Base-by-base conservation (phyloP, 2,329 filamentous ascomycete genomes). In the Trichoderma breve region DNA sequence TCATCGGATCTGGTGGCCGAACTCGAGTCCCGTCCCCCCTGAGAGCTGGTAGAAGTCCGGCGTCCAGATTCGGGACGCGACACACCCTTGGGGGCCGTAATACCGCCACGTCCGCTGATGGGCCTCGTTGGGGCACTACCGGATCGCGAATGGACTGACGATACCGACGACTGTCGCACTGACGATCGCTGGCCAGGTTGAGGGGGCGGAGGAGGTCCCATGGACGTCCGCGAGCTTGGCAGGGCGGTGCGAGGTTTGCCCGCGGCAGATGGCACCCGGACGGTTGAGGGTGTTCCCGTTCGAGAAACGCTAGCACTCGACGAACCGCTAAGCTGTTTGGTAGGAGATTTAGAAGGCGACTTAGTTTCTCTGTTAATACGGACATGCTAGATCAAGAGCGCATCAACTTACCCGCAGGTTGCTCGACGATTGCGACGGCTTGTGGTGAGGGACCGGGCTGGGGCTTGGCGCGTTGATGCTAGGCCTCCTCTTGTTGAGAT, bases 401-500 rank as follows among this genome's bases (percentile, higher is more conserved):
- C 57, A n/a, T 43, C 47, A 15, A 66, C 87, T 76, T 81, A 90
- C 88, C 78, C 88, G 86, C 39, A 84, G 79, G 72, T 89, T 85
- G 77, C 89, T 91, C 15, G 86, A 83, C 18, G 88, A 85, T 34
- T 89, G 83, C 24, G 85, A 83, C 26, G 82, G 78, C 79, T 87
- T 90, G 73, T 70, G 66, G 26, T 70, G 66, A 62, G 90, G 85
- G 6, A 86, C 89, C 14, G 92, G 92, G 72, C 91, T 93, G 26
- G 92, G 92, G 78, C 91, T 95, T 0, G 90, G 88, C 65, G 90
- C 87, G 82, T 92, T 92, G 73, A 92, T 61, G 66, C 91, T 94
- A 43, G 39, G 39, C 83, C 89, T 89, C 75, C 92, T 85, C 81
- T 88, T 93, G 4, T 82, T 81, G 73, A 88, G 79, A 6, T 84